Base-by-base conservation (phyloP, 2,329 filamentous ascomycete species). In the Allantophomopsis cytisporea region DNA sequence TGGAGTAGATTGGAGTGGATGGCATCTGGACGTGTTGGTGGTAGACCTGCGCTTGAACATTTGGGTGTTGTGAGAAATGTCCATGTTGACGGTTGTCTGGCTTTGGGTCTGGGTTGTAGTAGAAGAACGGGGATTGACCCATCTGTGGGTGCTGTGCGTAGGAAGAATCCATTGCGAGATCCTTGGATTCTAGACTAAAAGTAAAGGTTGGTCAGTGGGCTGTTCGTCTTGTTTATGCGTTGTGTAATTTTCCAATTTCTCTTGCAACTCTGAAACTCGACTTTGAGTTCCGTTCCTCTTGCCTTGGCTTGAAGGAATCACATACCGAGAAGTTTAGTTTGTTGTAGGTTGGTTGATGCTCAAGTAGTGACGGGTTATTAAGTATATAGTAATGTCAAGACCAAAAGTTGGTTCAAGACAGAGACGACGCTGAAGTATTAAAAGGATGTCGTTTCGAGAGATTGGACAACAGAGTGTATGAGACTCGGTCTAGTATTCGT, bases 51-150 rank as follows among this genome's bases (percentile, higher is more conserved):
- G 66, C 62, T 50, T 68, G 68, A 50, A 57, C 60, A 60, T 53
- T 63, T 58, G 64, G 70, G 42, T 71, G 69, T 45, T 76, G 72
- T 47, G 78, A 73, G 66, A 86, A 88, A 62, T 84, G 79, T 40
- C 76, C 76, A 62, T 88, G 80, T 56, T 83, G 81, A 54, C 79
- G 72, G 54, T 72, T 71, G 57, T 87, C 81, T 46, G 76, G 68
- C 59, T 75, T 78, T 47, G 80, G 71, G 51, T 91, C 83, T 48
- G 82, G 77, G 54, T 76, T 80, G 68, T 89, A 94, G 70, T 88
- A 91, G 72, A 83, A 88, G 69, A 87, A 93, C 43, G 83, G 68
- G 48, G 79, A 74, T 63, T 83, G 80, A 45, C 71, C 76, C 69
- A 83, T 75, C 60, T 71, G 75, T 53, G 62, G 41, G 31, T 55